Evolutionary conservation across 202 grass and related monocot species (phyloP).

Genomic region (Zizania palustris): DNA sequence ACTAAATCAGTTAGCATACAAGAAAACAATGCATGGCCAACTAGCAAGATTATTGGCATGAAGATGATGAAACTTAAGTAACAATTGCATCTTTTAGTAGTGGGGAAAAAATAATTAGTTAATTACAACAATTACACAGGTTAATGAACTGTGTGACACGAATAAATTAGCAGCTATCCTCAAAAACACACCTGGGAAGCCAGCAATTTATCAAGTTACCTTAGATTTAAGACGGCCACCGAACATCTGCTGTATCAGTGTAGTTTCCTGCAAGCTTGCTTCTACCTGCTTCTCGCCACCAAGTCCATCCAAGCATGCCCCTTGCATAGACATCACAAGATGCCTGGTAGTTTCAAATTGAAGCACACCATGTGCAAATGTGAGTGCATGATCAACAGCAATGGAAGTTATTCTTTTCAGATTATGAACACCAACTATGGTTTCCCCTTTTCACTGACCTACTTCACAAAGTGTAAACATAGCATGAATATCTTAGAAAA

Average conservation of each 20-base stretch:
- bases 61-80: conserved; percentile 13
- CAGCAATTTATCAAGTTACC: conserved; percentile 51
- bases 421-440: conserved; percentile 19
- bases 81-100: conserved; percentile 32
- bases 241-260: conserved; percentile 97
- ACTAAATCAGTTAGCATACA: conserved; percentile 47
- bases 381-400: conserved; percentile 30
- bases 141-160: not conserved
- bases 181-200: conserved; percentile 7
- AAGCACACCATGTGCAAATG: conserved; percentile 31
- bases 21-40: conserved; percentile 21
- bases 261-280: conserved; percentile 88
- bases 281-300: conserved; percentile 92
- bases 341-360: conserved; percentile 63
- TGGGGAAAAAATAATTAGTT: not conserved
- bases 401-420: not conserved
- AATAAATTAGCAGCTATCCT: conserved; percentile 31
- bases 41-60: not conserved
- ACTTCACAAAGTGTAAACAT: conserved; percentile 16
- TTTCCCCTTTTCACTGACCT: conserved; percentile 18
- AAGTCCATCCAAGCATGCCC: conserved; percentile 76
- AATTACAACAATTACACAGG: conserved; percentile 25
- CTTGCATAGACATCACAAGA: conserved; percentile 99
- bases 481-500: conserved; percentile 31
- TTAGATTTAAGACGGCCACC: conserved; percentile 96